phyloP scores from a whole-genome alignment of 2,329 filamentous ascomycete species.

The Botryosphaeria dothidea region DNA sequence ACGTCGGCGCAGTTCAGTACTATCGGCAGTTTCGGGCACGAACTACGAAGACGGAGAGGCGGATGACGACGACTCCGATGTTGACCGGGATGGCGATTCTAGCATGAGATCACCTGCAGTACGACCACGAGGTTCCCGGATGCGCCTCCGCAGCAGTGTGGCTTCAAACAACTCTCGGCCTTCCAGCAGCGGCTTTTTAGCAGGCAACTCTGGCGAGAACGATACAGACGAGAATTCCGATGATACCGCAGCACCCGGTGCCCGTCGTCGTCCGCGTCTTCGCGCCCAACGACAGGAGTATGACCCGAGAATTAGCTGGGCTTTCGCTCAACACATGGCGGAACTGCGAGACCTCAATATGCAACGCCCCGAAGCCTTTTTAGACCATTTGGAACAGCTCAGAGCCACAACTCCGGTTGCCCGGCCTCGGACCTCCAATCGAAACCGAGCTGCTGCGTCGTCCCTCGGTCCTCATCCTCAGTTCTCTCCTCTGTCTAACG shows the following conservation, averaged over 20 bases:
- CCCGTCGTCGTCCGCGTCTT: slow-evolving; percentile 25
- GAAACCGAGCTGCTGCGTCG: slow-evolving; percentile 30
- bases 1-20: slow-evolving; percentile 38
- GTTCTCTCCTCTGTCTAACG: slow-evolving; percentile 35
- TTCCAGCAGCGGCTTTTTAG: slow-evolving; percentile 28
- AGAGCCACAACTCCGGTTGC: slow-evolving; percentile 40
- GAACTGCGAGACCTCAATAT: slow-evolving; percentile 35
- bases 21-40: slow-evolving; percentile 33
- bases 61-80: slow-evolving; percentile 43
- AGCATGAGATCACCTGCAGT: slow-evolving; percentile 37
- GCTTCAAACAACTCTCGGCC: slow-evolving; percentile 29
- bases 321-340: slow-evolving; percentile 43
- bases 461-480: slow-evolving; percentile 31
- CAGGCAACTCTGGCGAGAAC: slow-evolving; percentile 30
- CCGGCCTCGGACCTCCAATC: slow-evolving; percentile 40
- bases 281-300: slow-evolving; percentile 37
- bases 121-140: slow-evolving; percentile 35
- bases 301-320: slow-evolving; percentile 42
- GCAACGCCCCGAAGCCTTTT: slow-evolving; percentile 31
- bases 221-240: slow-evolving; percentile 42
- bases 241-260: slow-evolving; percentile 35
- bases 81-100: slow-evolving; percentile 39
- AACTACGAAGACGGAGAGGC: slow-evolving; percentile 45
- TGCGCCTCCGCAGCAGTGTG: slow-evolving; percentile 33
- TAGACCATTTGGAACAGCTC: slow-evolving; percentile 36